Evolutionary conservation across 2,329 filamentous ascomycete species (phyloP), one percentile per base, ranked within the genome.

Genomic region (Penicillium occitanis): DNA sequence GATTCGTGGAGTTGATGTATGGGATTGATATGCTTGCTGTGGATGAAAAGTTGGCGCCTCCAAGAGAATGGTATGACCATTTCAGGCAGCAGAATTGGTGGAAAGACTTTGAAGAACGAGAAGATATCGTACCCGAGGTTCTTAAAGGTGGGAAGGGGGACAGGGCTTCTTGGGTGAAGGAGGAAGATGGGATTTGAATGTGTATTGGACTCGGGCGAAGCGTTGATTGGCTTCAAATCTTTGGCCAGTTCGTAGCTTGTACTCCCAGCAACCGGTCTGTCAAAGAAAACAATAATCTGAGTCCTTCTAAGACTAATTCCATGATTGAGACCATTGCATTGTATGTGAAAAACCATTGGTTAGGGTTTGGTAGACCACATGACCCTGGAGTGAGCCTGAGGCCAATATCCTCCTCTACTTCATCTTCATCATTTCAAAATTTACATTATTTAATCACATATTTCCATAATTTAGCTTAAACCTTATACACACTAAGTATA

Each of bases 311-410:
- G 17, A n/a, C 7, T 44, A 10, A 10, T n/a, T n/a, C 17, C 6
- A 3, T 44, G 7, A 3, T 19, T n/a, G 40, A 44, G 17, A 44
- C 19, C 14, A 44, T 44, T 19, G 6, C 42, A 44, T 10, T 19
- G 42, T 19, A 19, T 44, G 2, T 19, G 7, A 44, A 17, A 7
- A 19, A 44, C 22, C 14, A 30, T 28, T 37, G 22, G 14, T 30
- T 48, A 61, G 58, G 42, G 58, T 35, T 61, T 42, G 40, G 42
- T 11, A 33, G 44, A 48, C 19, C 58, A 48, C 42, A 61, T 61
- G 58, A 61, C n/a, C 17, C 37, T 2, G 25, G 14, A 5, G 10
- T 28, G 25, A 11, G 19, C 25, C 19, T 42, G 57, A 60, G 14
- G 28, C 50, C 22, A 17, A 25, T 19, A 14, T 17, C 22, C 2